phyloP scores from a whole-genome alignment of 2,329 filamentous ascomycete species.

The Nigrospora oryzae region DNA sequence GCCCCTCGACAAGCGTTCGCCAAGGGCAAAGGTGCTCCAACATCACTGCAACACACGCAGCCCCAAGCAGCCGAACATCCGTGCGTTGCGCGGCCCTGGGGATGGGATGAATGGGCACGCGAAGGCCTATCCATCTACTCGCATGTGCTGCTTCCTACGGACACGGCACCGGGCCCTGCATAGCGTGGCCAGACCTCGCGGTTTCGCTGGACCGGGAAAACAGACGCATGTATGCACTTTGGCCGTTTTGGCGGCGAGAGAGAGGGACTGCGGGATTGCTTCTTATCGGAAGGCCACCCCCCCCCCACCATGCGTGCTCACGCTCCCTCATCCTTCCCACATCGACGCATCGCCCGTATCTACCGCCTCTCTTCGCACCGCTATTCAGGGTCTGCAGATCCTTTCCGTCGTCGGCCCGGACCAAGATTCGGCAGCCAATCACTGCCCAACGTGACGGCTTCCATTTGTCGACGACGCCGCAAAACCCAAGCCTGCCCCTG shows the following conservation, averaged over 20 bases:
- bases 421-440: slow-evolving; percentile 1
- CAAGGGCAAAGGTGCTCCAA: background rate
- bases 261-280: too few species aligned
- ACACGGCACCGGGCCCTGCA: too few species aligned
- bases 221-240: too few species aligned
- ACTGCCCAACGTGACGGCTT: background rate
- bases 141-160: too few species aligned
- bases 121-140: background rate
- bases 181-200: too few species aligned
- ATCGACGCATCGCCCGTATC: background rate
- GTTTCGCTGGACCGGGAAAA: too few species aligned
- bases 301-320: background rate
- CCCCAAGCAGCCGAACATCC: background rate
- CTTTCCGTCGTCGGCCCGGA: too few species aligned
- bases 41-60: background rate
- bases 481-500: background rate
- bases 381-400: background rate
- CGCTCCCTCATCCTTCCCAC: background rate
- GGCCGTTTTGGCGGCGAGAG: too few species aligned
- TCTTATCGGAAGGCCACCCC: background rate
- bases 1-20: background rate
- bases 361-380: background rate
- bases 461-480: background rate
- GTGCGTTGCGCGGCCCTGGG: background rate
- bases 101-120: background rate